phyloP scores from a whole-genome alignment of 1,139 yeast species.

The Hyphopichia fennica region DNA sequence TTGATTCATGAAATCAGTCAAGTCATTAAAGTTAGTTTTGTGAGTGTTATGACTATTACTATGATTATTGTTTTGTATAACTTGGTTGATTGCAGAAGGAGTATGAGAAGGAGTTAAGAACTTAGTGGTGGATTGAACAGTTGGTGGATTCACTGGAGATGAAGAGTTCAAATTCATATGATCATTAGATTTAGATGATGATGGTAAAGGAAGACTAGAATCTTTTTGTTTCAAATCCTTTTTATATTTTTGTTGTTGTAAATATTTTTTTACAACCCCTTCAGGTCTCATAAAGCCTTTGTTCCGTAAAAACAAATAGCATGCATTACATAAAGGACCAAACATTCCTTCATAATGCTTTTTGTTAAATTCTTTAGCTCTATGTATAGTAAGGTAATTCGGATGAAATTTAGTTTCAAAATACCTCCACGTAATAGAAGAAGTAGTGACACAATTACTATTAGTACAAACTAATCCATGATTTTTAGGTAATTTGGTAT shows the following conservation, averaged over 20 bases:
- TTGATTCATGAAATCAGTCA: constrained; percentile 50
- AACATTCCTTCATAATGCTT: constrained; percentile 49
- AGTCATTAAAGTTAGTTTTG: constrained; percentile 32
- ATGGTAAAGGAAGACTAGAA: not conserved
- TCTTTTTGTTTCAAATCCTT: constrained; percentile 32
- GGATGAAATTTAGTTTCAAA: constrained; percentile 45
- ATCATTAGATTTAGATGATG: not conserved
- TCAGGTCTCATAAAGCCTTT: constrained; percentile 56
- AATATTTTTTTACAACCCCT: constrained; percentile 47
- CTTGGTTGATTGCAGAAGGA: constrained; percentile 46
- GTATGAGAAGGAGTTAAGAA: constrained; percentile 47
- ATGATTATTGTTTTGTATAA: constrained; percentile 27
- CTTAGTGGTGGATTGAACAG: constrained; percentile 23
- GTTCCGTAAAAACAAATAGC: constrained; percentile 46
- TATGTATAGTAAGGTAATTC: constrained; percentile 37
- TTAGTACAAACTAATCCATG: constrained; percentile 47
- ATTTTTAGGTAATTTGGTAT: constrained; percentile 35
- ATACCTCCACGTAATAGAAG: constrained; percentile 49
- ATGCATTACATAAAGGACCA: constrained; percentile 54
- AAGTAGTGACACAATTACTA: constrained; percentile 41
- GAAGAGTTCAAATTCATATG: not conserved
- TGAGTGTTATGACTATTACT: constrained; percentile 6
- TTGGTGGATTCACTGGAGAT: constrained; percentile 15
- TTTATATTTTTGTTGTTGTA: constrained; percentile 47
- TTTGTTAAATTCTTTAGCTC: constrained; percentile 41